Evolutionary conservation across 768 basidiomycete species (phyloP).

Genomic region (Mycena galericulata): DNA sequence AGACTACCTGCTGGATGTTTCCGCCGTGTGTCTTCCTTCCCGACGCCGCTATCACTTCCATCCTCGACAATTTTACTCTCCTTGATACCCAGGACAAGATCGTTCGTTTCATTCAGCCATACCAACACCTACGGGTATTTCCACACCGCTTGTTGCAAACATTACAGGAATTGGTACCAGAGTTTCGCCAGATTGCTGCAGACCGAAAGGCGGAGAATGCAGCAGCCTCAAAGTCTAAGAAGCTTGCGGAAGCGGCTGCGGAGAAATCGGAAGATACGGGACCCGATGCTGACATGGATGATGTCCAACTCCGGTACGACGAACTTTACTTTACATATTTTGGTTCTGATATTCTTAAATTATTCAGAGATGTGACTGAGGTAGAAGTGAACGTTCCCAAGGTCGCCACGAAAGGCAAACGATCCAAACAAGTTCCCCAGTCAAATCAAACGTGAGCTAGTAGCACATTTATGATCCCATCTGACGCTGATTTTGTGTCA

Average conservation of each 20-base stretch:
- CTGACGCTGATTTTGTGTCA: no score
- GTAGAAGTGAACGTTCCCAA: no score
- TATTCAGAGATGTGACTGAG: background rate
- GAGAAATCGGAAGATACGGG: background rate
- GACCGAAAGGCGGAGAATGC: constrained; percentile 2
- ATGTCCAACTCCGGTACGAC: background rate
- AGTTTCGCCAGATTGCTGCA: background rate
- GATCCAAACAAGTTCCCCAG: no score
- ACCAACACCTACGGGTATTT: background rate
- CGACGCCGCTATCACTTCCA: background rate
- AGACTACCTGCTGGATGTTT: background rate
- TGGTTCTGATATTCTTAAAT: no score
- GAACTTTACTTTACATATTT: no score
- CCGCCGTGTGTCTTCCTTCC: background rate
- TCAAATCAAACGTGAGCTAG: no score
- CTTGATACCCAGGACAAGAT: background rate
- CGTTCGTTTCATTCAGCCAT: background rate
- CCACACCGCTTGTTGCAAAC: background rate
- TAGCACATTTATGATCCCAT: no score
- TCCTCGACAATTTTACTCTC: background rate
- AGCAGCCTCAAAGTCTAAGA: background rate
- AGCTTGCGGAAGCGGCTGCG: background rate
- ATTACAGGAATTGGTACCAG: background rate
- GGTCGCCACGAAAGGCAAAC: no score
- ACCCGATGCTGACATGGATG: background rate